Percentiles rank a stretch among this genome's conserved stretches.
phyloP scores from a whole-genome alignment of 2,329 filamentous ascomycete genomes.

The Trichoderma citrinoviride region DNA sequence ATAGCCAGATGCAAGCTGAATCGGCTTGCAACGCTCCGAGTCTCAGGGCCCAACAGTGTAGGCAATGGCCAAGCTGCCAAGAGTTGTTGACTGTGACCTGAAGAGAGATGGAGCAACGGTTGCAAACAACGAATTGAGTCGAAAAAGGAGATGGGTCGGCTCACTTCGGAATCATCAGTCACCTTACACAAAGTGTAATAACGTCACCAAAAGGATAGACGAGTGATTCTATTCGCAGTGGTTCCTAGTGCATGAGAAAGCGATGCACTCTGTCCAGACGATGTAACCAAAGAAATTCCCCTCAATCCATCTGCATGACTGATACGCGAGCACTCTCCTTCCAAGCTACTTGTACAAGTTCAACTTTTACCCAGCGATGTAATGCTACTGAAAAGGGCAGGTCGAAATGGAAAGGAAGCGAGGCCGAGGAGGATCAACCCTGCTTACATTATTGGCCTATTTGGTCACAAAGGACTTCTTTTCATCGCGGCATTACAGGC shows the following conservation, averaged over 20 bases:
- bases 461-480: not conserved
- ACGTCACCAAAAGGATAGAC: not conserved
- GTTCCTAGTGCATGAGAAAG: not conserved
- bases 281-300: not conserved
- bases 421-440: not conserved
- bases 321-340: not conserved
- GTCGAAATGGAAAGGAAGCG: not conserved
- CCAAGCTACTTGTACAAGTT: not conserved
- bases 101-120: not conserved
- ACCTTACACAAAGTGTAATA: not conserved
- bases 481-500: not conserved
- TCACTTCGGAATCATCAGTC: constrained; percentile 2
- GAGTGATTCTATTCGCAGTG: not conserved
- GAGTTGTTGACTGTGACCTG: not conserved
- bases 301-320: not conserved
- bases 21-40: not conserved
- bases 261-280: not conserved
- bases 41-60: not conserved
- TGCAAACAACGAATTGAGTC: not conserved
- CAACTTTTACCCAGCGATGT: not conserved
- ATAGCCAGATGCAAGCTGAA: not conserved
- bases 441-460: not conserved
- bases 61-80: not conserved
- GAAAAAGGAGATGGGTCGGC: not conserved
- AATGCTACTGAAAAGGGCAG: not conserved